These are phyloP conservation scores for Fusarium sp. DNA, from an alignment of 2,329 filamentous ascomycete species.

Conservation along the genomic window DNA sequence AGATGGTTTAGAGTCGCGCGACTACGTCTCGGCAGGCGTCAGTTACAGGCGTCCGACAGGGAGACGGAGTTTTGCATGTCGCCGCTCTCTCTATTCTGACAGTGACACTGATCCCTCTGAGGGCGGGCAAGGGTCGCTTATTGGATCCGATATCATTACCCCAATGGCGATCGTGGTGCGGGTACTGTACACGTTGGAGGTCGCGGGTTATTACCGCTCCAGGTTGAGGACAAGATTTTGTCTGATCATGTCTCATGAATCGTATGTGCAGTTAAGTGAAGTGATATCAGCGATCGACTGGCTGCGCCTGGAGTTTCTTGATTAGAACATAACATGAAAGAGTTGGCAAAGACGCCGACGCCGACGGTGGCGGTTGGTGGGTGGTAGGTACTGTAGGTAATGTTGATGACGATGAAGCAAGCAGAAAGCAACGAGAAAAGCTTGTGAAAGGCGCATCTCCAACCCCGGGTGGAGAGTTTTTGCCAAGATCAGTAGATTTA, in stretches of 20 bases:
- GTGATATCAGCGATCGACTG: constrained; percentile 2
- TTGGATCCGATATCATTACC: constrained; percentile 29
- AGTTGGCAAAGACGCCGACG: constrained; percentile 2
- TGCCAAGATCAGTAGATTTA: constrained; percentile 10
- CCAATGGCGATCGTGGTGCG: constrained; percentile 34
- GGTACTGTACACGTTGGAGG: constrained; percentile 32
- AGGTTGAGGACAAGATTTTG: not conserved
- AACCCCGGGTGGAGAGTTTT: constrained; percentile 17
- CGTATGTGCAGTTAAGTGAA: constrained; percentile 4
- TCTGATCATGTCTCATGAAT: not conserved
- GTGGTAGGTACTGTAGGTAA: not conserved
- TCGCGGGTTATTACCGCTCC: not conserved
- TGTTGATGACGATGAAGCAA: constrained; percentile 10
- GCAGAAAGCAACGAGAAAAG: constrained; percentile 4
- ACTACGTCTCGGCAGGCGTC: constrained; percentile 29
- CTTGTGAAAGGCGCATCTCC: constrained; percentile 13
- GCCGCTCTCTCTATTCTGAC: constrained; percentile 1
- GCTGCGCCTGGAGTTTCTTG: constrained; percentile 21
- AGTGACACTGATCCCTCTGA: constrained; percentile 13
- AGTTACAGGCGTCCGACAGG: constrained; percentile 35
- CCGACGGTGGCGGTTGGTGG: constrained; percentile 2
- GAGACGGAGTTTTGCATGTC: constrained; percentile 10
- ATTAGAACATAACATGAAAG: not conserved
- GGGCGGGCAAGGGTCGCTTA: constrained; percentile 23
- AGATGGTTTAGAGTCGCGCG: constrained; percentile 34